These are phyloP conservation scores for Sugiyamaella smithiae DNA, from an alignment of 805 yeast genomes.

Conservation along the genomic window DNA sequence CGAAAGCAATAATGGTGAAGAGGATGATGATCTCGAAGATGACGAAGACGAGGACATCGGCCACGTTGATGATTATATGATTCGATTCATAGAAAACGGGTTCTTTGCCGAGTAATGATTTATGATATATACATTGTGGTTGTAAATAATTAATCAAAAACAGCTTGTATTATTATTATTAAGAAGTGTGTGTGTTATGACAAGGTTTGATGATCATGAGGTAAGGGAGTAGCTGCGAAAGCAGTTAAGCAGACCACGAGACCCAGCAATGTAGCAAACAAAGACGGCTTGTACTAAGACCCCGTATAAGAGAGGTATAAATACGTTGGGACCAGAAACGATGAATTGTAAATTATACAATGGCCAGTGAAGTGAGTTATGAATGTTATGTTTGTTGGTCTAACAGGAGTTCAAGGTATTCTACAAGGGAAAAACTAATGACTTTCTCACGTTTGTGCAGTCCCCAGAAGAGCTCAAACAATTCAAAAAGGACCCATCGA, in stretches of 20 bases:
- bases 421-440: conserved; percentile 56
- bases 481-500: conserved; percentile 45
- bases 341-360: no score
- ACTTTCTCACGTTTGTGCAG: conserved; percentile 64
- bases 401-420: conserved; percentile 52
- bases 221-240: not conserved
- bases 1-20: conserved; percentile 8
- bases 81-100: conserved; percentile 83
- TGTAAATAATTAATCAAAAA: no score
- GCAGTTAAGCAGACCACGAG: conserved; percentile 1
- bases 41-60: conserved; percentile 57
- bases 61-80: conserved; percentile 96
- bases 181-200: no score
- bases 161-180: not conserved
- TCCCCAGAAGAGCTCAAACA: conserved; percentile 47
- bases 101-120: conserved; percentile 46
- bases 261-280: conserved; percentile 4
- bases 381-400: no score
- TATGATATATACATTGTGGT: conserved; percentile 1
- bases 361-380: no score
- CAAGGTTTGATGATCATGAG: no score
- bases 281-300: not conserved
- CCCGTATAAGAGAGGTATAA: no score
- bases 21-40: conserved; percentile 32
- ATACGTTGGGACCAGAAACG: no score